Conservation (phyloP, 192 early-diverging fungal genomes). For the Backusella psychrophila region DNA sequence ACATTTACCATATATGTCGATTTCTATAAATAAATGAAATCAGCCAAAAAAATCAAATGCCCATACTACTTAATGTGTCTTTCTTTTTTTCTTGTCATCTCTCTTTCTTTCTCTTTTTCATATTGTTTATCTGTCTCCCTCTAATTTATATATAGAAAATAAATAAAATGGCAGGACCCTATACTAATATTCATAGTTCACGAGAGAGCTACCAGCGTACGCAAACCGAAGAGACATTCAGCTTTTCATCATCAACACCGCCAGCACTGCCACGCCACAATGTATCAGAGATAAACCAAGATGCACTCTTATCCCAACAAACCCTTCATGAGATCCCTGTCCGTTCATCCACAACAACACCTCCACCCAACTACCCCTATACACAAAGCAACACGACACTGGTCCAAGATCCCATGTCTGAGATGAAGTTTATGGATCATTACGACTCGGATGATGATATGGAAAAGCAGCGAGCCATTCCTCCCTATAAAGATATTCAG, state of each 20-base stretch:
- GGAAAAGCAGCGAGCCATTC: not conserved
- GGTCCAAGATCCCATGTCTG: not conserved
- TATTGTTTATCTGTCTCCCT: not conserved
- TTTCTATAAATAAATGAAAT: not conserved
- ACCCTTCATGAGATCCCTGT: not conserved
- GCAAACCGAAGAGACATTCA: not conserved
- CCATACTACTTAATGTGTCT: not conserved
- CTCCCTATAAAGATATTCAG: not conserved
- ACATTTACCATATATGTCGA: not conserved
- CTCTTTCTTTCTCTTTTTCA: not conserved
- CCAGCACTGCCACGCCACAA: not conserved
- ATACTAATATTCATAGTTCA: not conserved
- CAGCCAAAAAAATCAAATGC: not conserved
- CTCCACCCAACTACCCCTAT: not conserved
- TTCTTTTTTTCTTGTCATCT: not conserved
- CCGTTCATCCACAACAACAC: not conserved
- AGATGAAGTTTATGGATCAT: conserved; percentile 12
- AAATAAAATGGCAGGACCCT: not conserved
- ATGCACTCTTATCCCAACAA: not conserved
- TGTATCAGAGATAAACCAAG: not conserved
- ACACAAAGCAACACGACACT: not conserved
- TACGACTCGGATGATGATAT: conserved; percentile 16
- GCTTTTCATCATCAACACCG: not conserved
- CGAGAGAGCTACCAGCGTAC: not conserved
- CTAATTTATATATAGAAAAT: not conserved